phyloP scores from a whole-genome alignment of 164 flowering plant species.

The Akebia trifoliata region DNA sequence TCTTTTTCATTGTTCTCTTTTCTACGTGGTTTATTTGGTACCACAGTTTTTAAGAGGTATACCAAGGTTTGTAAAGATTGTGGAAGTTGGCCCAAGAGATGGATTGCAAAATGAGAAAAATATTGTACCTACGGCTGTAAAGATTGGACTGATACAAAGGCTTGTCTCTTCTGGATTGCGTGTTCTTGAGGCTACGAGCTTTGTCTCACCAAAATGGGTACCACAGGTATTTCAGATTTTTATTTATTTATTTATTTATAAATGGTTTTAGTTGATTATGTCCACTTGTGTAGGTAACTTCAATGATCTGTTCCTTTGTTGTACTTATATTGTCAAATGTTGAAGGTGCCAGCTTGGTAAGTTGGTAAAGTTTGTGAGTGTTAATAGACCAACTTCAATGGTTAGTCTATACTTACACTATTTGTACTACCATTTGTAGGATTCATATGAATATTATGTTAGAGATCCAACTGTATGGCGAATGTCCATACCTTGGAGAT shows the following conservation, averaged over 20 bases:
- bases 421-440: no score
- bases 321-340: no score
- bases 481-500: no score
- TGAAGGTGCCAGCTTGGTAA: no score
- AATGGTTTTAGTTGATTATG: background rate
- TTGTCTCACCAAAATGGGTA: slow-evolving; percentile 99
- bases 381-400: no score
- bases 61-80: slow-evolving; percentile 89
- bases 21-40: slow-evolving; percentile 2
- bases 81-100: slow-evolving; percentile 99
- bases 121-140: slow-evolving; percentile 72
- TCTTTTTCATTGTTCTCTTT: background rate
- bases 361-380: no score
- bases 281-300: background rate
- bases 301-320: no score
- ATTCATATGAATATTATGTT: no score
- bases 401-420: no score
- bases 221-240: slow-evolving; percentile 67
- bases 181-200: slow-evolving; percentile 96
- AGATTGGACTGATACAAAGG: slow-evolving; percentile 73
- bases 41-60: slow-evolving; percentile 56
- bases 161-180: slow-evolving; percentile 72
- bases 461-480: no score
- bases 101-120: slow-evolving; percentile 97
- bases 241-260: background rate